Evolutionary conservation across 208 protist genomes (phyloP).

Genomic region (Crithidia expoeki): DNA sequence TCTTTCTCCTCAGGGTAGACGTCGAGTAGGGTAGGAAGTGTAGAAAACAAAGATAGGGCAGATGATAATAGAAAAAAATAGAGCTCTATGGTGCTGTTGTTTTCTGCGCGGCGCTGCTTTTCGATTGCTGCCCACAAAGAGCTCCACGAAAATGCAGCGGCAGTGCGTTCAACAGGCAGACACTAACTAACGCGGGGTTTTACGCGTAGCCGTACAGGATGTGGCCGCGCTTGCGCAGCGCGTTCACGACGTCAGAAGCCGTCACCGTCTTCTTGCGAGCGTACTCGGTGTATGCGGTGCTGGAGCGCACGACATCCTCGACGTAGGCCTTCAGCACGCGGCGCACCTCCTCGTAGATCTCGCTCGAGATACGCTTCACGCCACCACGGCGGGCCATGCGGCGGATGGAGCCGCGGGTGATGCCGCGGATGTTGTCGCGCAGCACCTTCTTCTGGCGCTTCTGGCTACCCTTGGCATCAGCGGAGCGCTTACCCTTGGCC

Average conservation of each 20-base stretch:
- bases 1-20: slow-evolving; percentile 16
- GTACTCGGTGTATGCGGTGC: slow-evolving; percentile 88
- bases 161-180: neutral
- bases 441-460: slow-evolving; percentile 83
- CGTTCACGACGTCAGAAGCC: slow-evolving; percentile 85
- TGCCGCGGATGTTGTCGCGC: slow-evolving; percentile 87
- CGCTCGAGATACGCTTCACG: slow-evolving; percentile 89
- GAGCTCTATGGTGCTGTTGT: neutral
- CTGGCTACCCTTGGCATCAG: slow-evolving; percentile 11
- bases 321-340: slow-evolving; percentile 86
- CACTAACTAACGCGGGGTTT: neutral
- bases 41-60: neutral
- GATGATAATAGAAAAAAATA: slow-evolving; percentile 6
- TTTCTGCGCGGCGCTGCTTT: neutral
- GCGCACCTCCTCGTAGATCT: slow-evolving; percentile 75
- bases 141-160: neutral
- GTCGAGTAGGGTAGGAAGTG: slow-evolving; percentile 1
- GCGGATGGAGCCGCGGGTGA: slow-evolving; percentile 88
- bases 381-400: slow-evolving; percentile 92
- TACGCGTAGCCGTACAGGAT: slow-evolving; percentile 67
- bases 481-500: slow-evolving; percentile 19
- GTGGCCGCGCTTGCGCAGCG: slow-evolving; percentile 86
- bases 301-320: slow-evolving; percentile 81
- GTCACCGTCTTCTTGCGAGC: slow-evolving; percentile 76
- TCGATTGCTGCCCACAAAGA: neutral